Percentiles rank a stretch among this genome's conserved stretches.
Conservation (phyloP, 2,329 filamentous ascomycete species). For the Chrysoporthe cubensis region DNA sequence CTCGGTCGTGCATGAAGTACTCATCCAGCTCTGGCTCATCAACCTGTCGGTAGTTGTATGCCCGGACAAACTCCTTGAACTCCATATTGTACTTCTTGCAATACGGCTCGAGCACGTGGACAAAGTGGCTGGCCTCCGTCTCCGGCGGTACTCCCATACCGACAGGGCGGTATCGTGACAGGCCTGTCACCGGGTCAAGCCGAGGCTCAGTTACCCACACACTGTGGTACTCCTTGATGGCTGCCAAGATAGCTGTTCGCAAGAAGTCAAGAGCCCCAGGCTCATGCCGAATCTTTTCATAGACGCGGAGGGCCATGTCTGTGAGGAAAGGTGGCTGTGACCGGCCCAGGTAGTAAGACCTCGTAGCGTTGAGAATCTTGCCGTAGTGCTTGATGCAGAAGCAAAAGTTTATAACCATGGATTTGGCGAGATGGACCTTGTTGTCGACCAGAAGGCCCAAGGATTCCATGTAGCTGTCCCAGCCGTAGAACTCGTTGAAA, state of each 20-base stretch:
- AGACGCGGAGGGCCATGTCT: slow-evolving; percentile 93
- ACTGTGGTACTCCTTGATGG: slow-evolving; percentile 94
- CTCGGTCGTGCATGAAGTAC: slow-evolving; percentile 95
- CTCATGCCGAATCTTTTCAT: slow-evolving; percentile 89
- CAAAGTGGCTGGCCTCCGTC: slow-evolving; percentile 86
- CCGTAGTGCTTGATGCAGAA: slow-evolving; percentile 99
- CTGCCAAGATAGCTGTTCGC: slow-evolving; percentile 77
- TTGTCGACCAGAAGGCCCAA: slow-evolving; percentile 86
- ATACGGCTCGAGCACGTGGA: slow-evolving; percentile 81
- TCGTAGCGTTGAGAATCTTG: slow-evolving; percentile 96
- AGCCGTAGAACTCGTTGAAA: slow-evolving; percentile 98
- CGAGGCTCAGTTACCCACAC: slow-evolving; percentile 85
- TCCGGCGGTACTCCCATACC: slow-evolving; percentile 88
- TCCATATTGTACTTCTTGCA: slow-evolving; percentile 81
- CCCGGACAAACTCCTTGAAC: slow-evolving; percentile 82
- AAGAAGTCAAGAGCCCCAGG: slow-evolving; percentile 81
- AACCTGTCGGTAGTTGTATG: slow-evolving; percentile 81
- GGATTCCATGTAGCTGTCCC: slow-evolving; percentile 99
- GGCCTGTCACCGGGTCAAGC: slow-evolving; percentile 74
- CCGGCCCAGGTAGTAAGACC: slow-evolving; percentile 91
- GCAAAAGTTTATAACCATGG: slow-evolving; percentile 95
- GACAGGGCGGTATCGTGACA: slow-evolving; percentile 84
- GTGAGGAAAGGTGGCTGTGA: slow-evolving; percentile 97
- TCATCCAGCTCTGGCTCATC: slow-evolving; percentile 87
- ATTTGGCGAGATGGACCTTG: slow-evolving; percentile 83